A percentile compares a stretch with the other conserved stretches of the same genome.
These are phyloP conservation scores for Aspergillus candidus DNA, from an alignment of 2,329 filamentous ascomycete species.

Conservation along the genomic window DNA sequence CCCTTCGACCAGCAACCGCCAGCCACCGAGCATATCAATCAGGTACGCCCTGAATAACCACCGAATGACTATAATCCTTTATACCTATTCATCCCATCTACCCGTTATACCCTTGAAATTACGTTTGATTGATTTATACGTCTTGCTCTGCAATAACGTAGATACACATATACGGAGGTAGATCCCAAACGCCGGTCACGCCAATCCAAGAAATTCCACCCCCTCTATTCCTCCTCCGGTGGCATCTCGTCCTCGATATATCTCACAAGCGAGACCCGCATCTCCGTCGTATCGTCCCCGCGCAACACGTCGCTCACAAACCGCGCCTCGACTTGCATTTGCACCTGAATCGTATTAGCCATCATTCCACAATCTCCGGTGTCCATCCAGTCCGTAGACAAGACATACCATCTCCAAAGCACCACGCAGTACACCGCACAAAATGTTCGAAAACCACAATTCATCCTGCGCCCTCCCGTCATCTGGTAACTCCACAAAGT, in stretches of 20 bases:
- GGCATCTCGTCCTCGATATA: constrained; percentile 98
- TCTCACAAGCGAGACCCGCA: constrained; percentile 83
- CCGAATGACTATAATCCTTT: too few relatives aligned
- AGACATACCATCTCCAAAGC: constrained; percentile 82
- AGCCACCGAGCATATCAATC: too few relatives aligned
- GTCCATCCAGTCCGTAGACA: constrained; percentile 54
- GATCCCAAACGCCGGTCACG: constrained; percentile 24
- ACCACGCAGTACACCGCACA: constrained; percentile 86
- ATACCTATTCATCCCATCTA: too few relatives aligned
- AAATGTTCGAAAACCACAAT: constrained; percentile 96
- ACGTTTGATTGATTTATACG: too few relatives aligned
- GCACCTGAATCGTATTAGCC: constrained; percentile 48
- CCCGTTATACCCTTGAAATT: too few relatives aligned
- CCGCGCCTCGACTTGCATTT: constrained; percentile 97
- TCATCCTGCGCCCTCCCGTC: constrained; percentile 94
- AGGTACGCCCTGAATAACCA: too few relatives aligned
- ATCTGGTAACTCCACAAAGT: constrained; percentile 95
- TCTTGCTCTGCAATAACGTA: neutral
- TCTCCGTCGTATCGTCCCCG: constrained; percentile 94
- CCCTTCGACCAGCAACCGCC: too few relatives aligned
- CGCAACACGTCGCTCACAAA: constrained; percentile 91
- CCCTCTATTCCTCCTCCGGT: constrained; percentile 79
- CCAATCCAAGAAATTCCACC: constrained; percentile 2
- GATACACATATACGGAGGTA: neutral
- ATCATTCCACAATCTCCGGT: constrained; percentile 76